Percentiles rank a stretch among this genome's conserved stretches.
phyloP scores from a whole-genome alignment of 139 green algal genomes.

The Deuterostichococcus epilithicus region DNA sequence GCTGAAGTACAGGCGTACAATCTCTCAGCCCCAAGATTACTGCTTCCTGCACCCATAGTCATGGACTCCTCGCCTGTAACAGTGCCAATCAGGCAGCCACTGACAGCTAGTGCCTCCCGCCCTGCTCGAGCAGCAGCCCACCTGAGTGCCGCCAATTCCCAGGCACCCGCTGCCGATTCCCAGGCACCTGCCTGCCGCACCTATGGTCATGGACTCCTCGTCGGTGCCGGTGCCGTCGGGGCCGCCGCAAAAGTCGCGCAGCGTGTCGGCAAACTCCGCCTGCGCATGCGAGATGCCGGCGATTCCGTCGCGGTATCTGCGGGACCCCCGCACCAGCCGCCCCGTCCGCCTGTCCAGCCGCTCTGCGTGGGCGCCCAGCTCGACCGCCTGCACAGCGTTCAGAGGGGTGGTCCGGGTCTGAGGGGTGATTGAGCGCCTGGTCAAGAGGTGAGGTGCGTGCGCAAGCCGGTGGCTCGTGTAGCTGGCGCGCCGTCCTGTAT shows the following conservation, averaged over 20 bases:
- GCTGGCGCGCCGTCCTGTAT: too few species aligned
- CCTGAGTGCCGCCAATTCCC: not conserved
- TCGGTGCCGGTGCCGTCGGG: conserved; percentile 22
- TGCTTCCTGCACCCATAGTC: conserved; percentile 23
- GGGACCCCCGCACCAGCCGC: conserved; percentile 34
- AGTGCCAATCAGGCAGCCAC: conserved; percentile 1
- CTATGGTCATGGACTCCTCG: conserved; percentile 41
- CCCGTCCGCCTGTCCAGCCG: conserved; percentile 29
- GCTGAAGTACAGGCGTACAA: not conserved
- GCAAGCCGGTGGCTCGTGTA: too few species aligned
- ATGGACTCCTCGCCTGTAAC: not conserved
- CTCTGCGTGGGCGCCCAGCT: conserved; percentile 45
- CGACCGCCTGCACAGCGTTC: conserved; percentile 30
- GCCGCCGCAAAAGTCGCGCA: conserved; percentile 41
- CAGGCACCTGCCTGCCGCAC: conserved; percentile 11
- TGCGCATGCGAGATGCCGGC: conserved; percentile 26
- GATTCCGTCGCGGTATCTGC: conserved; percentile 47
- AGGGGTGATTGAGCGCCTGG: too few species aligned
- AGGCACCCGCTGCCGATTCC: not conserved
- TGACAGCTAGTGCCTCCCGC: not conserved
- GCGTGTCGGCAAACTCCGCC: conserved; percentile 32
- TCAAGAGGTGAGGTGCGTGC: too few species aligned
- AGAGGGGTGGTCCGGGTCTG: too few species aligned
- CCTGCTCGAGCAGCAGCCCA: not conserved
- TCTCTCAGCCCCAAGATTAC: too few species aligned